These are phyloP conservation scores for Histomonas meleagridis DNA, from an alignment of 208 protist genomes.

Conservation along the genomic window DNA sequence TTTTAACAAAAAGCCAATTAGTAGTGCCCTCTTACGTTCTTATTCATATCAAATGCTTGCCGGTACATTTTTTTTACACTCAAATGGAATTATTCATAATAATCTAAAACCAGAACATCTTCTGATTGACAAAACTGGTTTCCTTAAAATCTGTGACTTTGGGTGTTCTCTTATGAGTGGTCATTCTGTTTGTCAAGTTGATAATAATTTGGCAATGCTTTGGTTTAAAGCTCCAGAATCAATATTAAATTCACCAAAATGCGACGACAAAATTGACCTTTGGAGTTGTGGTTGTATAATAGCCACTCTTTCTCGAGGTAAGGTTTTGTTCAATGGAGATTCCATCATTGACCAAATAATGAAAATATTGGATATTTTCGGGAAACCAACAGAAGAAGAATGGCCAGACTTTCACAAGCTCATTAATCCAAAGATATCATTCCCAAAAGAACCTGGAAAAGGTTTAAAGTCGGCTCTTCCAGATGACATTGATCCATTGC, in stretches of 20 bases:
- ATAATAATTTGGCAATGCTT: conserved; percentile 38
- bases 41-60: neutral
- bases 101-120: conserved; percentile 31
- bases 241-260: conserved; percentile 43
- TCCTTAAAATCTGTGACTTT: conserved; percentile 26
- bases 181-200: neutral
- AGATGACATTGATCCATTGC: too few relatives aligned
- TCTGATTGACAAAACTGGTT: neutral
- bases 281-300: conserved; percentile 52
- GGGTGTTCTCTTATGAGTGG: neutral
- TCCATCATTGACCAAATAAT: conserved; percentile 50
- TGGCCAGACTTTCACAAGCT: neutral
- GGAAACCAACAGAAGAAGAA: neutral
- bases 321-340: conserved; percentile 47
- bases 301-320: conserved; percentile 44
- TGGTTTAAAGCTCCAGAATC: conserved; percentile 54
- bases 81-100: neutral
- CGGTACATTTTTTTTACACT: neutral
- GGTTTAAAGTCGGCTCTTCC: too few relatives aligned
- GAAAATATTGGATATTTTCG: neutral
- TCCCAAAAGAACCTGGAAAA: too few relatives aligned
- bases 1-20: neutral
- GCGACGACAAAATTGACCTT: conserved; percentile 49
- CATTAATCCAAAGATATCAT: too few relatives aligned
- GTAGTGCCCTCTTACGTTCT: neutral